Base-by-base conservation (phyloP, 129 eudicot species). In the Artemisia tridentata region DNA sequence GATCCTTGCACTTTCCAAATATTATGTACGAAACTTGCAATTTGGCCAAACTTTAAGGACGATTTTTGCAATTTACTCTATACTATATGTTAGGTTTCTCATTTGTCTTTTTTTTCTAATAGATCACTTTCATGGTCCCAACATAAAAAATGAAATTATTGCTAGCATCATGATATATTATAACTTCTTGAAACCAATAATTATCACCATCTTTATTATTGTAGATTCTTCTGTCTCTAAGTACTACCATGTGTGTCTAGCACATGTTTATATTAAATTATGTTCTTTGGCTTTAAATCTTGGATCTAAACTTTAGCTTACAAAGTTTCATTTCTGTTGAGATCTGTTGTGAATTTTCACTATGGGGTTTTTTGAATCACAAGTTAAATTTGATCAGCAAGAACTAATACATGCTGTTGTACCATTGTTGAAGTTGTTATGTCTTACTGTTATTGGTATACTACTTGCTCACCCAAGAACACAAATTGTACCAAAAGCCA, bases 401-500 rank as follows among this genome's bases (percentile, higher is more conserved):
- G 77, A 73, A 14, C 45, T 88, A 7, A 50, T 86, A 6, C 68
- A 69, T 54, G 86, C 98, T 12, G 80, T 91, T 69, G 67, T 84
- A 12, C 96, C 98, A 12, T 71, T 88, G 51, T 12, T 91, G 74
- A 91, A 91, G 62, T 88, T 91, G 0, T 68, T 91, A 5, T 65
- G 76, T 72, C 84, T 91, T 41, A 80, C 93, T 13, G 79, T 88
- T 7, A 78, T 88, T 49, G 98, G 98, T 0, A 29, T 91, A 4
- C 57, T 88, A 65, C 84, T 91, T 34, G 93, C 91, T 17, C 85
- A 84, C 80, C 93, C 87, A 10, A 77, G 67, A 78, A 84, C 86
- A 71, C 88, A 86, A 55, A 72, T 91, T 3, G 75, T 86, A 27
- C 98, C 98, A 11, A 91, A 64, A 81, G 75, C 91, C 3, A 91